Evolutionary conservation across 2,329 filamentous ascomycete genomes (phyloP).

Genomic region (Colletotrichum siamense): DNA sequence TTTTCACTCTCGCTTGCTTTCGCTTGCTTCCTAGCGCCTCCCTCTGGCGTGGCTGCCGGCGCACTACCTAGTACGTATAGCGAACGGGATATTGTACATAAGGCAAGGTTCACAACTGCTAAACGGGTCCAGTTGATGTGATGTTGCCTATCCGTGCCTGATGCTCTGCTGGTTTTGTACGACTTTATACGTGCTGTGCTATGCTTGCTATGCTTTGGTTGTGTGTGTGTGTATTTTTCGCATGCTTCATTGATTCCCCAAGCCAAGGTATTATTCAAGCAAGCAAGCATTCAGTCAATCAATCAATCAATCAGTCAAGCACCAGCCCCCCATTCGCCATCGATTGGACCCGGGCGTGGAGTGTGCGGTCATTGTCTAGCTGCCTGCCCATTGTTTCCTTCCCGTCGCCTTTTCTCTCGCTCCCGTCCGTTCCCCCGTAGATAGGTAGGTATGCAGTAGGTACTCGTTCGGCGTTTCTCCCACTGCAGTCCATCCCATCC

Average conservation of each 20-base stretch:
- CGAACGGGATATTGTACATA: neutral
- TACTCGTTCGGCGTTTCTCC: neutral
- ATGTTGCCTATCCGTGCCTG: neutral
- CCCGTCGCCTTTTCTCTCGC: neutral
- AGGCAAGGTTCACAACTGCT: neutral
- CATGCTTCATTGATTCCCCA: neutral
- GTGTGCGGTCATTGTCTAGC: neutral
- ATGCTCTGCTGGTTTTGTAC: neutral
- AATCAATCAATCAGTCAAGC: no score
- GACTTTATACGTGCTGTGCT: neutral
- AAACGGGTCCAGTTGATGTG: no score
- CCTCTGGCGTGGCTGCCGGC: neutral
- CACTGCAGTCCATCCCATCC: neutral
- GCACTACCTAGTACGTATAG: neutral
- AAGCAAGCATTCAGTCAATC: no score
- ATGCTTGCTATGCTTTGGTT: neutral
- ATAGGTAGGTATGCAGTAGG: no score
- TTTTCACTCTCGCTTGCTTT: slow-evolving; percentile 6
- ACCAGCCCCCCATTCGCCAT: neutral
- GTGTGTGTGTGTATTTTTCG: neutral
- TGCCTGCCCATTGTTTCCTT: slow-evolving; percentile 1
- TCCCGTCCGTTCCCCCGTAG: neutral
- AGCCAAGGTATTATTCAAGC: no score
- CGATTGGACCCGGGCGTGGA: neutral
- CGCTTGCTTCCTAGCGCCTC: slow-evolving; percentile 11